Base-by-base conservation (phyloP, 1,139 yeast genomes). In the Candida sp. region DNA sequence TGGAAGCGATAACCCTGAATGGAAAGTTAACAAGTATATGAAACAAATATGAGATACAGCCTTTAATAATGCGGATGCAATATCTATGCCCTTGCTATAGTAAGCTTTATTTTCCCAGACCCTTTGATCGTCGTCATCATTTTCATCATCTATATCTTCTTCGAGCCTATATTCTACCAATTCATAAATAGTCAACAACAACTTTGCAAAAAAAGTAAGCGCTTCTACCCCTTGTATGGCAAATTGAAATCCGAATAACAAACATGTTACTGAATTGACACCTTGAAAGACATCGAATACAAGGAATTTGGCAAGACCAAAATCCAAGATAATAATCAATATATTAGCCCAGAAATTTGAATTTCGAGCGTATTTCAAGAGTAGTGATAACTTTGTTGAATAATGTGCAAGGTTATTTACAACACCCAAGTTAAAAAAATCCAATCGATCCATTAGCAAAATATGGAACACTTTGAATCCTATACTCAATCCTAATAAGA, bases 211-310 rank as follows among this genome's bases (percentile, higher is more conserved):
- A 40, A 74, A 67, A 6, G 79, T 68, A 21, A 79, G 52, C 21
- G 82, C 61, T 42, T 82, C 85, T 23, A 85, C 72, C 12, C 81
- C 77, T 47, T 84, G 71, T 42, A 87, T 67, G 4, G 87, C 83
- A 60, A 85, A 85, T 53, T 87, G 95, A 59, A 88, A 83, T 0
- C 93, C 93, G 63, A 87, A 84, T 30, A 79, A 66, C 61, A 76
- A 54, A 73, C 83, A 71, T 2, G 68, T 82, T 57, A 62, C 79
- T 57, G 60, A 79, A 65, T 60, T 80, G 61, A 54, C 69, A 38
- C 77, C 78, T 49, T 68, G 73, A 49, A 81, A 75, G 3, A 83
- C 77, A 51, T 81, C 84, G 51, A 77, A 78, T 9, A 82, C 78
- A 50, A 88, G 77, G 38, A 76, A 67, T 43, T 71, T 70, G 27